Evolutionary conservation across 2,329 filamentous ascomycete genomes (phyloP).

Genomic region (Pseudogymnoascus sp.): DNA sequence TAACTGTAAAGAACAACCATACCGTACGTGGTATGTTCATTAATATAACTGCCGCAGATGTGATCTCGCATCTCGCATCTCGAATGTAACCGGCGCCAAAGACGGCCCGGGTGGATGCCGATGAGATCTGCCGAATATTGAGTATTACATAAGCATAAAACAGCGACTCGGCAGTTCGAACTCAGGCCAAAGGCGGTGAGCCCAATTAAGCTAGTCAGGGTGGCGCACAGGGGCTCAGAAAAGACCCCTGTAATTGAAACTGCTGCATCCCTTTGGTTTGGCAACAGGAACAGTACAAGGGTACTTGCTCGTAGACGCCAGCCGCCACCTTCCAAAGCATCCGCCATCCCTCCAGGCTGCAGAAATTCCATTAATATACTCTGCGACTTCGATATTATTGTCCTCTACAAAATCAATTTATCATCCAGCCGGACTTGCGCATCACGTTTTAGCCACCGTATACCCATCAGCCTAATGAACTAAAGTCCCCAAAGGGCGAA

Average conservation of each 20-base stretch:
- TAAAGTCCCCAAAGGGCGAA: neutral
- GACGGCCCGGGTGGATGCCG: neutral
- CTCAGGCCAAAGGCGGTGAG: neutral
- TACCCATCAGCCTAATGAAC: neutral
- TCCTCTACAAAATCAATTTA: neutral
- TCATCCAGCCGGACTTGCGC: neutral
- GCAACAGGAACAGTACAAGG: neutral
- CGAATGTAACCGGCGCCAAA: neutral
- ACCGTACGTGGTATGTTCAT: neutral
- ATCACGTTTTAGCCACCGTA: neutral
- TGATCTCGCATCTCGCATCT: neutral
- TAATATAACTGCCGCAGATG: neutral
- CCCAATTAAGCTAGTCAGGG: neutral
- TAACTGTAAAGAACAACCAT: neutral
- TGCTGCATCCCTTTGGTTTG: neutral
- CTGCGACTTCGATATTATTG: neutral
- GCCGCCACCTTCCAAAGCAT: neutral
- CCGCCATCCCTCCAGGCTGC: neutral
- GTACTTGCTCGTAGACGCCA: neutral
- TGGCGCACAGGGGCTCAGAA: neutral
- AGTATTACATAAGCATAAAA: neutral
- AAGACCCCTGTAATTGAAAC: neutral
- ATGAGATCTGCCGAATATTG: neutral
- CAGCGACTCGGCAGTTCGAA: neutral
- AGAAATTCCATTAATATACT: neutral